phyloP scores from a whole-genome alignment of 1,284 basidiomycete genomes.

The Xanthoconium separans region DNA sequence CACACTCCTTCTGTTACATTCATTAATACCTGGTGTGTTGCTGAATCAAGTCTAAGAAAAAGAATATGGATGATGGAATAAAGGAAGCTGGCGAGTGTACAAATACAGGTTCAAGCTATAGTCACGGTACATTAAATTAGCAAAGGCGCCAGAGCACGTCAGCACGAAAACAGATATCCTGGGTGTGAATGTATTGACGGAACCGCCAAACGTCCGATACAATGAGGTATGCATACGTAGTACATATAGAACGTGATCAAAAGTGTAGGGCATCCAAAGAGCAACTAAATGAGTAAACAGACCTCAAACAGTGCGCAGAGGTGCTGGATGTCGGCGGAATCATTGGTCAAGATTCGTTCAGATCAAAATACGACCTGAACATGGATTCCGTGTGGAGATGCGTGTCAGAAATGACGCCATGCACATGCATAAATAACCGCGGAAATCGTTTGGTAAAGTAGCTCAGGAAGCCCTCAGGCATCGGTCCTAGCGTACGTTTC shows the following conservation, averaged over 20 bases:
- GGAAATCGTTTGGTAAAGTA: slow-evolving; percentile 97
- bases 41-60: slow-evolving; percentile 6
- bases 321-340: background rate
- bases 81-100: slow-evolving; percentile 3
- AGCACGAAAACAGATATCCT: slow-evolving; percentile 4
- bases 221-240: slow-evolving; percentile 15
- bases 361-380: slow-evolving; percentile 83
- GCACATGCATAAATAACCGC: slow-evolving; percentile 88
- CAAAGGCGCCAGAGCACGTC: background rate
- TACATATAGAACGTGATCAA: slow-evolving; percentile 6
- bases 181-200: background rate
- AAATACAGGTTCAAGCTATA: slow-evolving; percentile 26
- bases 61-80: background rate
- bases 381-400: slow-evolving; percentile 74
- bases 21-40: background rate
- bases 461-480: slow-evolving; percentile 89
- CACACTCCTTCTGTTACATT: background rate
- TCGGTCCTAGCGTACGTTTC: slow-evolving; percentile 81
- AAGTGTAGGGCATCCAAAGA: background rate
- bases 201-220: slow-evolving; percentile 1
- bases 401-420: slow-evolving; percentile 72
- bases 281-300: background rate
- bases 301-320: background rate
- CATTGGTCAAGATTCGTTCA: slow-evolving; percentile 48
- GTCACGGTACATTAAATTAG: slow-evolving; percentile 27